Percentiles rank a stretch among this genome's conserved stretches.
Evolutionary conservation across 2,329 filamentous ascomycete species (phyloP).

Genomic region (Clathrospora elynae): DNA sequence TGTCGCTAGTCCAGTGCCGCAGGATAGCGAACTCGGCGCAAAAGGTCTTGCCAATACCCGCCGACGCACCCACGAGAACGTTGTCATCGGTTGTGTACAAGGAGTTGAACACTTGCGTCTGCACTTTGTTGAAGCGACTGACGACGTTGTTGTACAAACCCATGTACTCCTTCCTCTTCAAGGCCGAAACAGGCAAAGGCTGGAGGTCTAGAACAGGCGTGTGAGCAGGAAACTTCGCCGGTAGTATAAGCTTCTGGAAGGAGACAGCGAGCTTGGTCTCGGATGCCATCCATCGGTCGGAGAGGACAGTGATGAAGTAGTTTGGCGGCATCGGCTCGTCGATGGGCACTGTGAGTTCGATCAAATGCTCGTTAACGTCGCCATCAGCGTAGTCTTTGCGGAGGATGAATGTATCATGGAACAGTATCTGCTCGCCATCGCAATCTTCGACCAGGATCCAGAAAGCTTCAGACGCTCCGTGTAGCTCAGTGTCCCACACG

Average conservation of each 20-base stretch:
- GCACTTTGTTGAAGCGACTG: constrained; percentile 93
- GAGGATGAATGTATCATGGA: constrained; percentile 91
- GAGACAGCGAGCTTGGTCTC: constrained; percentile 92
- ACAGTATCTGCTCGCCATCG: constrained; percentile 93
- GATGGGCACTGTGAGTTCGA: constrained; percentile 96
- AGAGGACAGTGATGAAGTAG: constrained; percentile 95
- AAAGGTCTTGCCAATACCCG: constrained; percentile 94
- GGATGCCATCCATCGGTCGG: constrained; percentile 97
- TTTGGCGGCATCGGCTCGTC: constrained; percentile 98
- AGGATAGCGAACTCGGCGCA: constrained; percentile 94
- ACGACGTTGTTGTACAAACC: constrained; percentile 83
- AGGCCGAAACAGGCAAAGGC: constrained; percentile 81
- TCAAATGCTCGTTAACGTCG: constrained; percentile 89
- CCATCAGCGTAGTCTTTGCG: constrained; percentile 84
- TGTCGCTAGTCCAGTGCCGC: constrained; percentile 77
- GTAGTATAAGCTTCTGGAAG: constrained; percentile 92
- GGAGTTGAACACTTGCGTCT: constrained; percentile 96
- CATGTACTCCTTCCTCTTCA: constrained; percentile 84
- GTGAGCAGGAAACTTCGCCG: constrained; percentile 93
- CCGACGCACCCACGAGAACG: constrained; percentile 89
- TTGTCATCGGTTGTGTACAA: constrained; percentile 91
- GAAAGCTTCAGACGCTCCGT: constrained; percentile 88
- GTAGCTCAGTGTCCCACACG: constrained; percentile 88
- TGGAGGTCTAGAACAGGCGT: constrained; percentile 92
- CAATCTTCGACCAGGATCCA: constrained; percentile 98